Conservation (phyloP, 2,329 filamentous ascomycete genomes). For the Stachybotrys echinatus region DNA sequence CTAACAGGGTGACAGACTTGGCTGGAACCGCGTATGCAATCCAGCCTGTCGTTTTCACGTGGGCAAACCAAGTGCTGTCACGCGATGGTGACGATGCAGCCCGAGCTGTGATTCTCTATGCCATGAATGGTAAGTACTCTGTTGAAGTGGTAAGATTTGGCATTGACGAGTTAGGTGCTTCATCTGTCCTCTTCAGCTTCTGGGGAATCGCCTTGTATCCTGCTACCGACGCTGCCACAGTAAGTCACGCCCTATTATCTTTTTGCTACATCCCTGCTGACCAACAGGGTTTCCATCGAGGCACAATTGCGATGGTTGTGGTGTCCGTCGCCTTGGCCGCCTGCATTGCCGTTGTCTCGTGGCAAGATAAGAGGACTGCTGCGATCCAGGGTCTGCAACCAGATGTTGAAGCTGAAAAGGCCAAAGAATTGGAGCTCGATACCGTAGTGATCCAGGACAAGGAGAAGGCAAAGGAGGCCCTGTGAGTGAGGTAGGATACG, state of each 20-base stretch:
- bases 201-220: conserved; percentile 32
- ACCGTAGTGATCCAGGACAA: background rate
- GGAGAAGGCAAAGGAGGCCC: background rate
- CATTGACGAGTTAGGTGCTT: conserved; percentile 10
- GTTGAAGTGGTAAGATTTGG: background rate
- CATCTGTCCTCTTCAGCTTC: conserved; percentile 31
- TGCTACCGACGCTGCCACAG: conserved; percentile 27
- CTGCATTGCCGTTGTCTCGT: conserved; percentile 9
- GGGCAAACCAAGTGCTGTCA: conserved; percentile 31
- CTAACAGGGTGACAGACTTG: conserved; percentile 16
- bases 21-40: conserved; percentile 33
- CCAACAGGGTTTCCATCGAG: conserved; percentile 17
- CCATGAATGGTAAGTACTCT: conserved; percentile 24
- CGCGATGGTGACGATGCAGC: conserved; percentile 30
- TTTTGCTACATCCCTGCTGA: background rate
- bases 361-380: conserved; percentile 10
- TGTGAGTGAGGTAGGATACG: background rate
- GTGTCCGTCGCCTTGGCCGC: conserved; percentile 6
- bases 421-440: background rate
- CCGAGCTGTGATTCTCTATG: conserved; percentile 28
- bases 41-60: conserved; percentile 32
- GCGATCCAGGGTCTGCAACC: conserved; percentile 3
- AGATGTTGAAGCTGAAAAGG: conserved; percentile 1
- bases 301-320: conserved; percentile 26
- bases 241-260: conserved; percentile 10